Percentiles rank a stretch among this genome's conserved stretches.
phyloP scores from a whole-genome alignment of 139 green algal species.

The Astrephomene gubernaculifera region DNA sequence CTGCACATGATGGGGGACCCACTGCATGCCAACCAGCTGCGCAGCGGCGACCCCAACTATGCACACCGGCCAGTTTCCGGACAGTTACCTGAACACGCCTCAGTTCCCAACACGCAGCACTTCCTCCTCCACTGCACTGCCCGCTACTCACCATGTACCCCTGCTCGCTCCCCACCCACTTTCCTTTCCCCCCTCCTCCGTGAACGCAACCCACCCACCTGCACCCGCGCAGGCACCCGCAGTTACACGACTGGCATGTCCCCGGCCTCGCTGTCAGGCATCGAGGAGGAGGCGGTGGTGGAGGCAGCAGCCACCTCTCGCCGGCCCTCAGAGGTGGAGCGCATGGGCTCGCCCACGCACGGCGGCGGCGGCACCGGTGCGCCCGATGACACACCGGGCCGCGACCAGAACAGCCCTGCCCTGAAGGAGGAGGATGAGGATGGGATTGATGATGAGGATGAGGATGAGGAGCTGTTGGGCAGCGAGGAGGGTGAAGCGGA shows the following conservation, averaged over 20 bases:
- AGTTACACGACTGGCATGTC: neutral
- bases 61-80: no score
- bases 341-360: no score
- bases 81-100: no score
- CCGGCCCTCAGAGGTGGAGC: neutral
- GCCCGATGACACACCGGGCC: neutral
- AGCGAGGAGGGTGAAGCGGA: neutral
- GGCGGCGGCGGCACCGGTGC: neutral
- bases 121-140: no score
- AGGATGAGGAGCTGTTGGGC: neutral
- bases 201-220: neutral
- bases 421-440: neutral
- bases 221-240: neutral
- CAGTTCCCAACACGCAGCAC: no score
- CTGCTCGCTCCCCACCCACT: no score
- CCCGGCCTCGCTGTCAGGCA: conserved; percentile 4
- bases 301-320: neutral
- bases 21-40: no score
- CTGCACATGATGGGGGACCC: no score
- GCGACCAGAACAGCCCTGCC: neutral
- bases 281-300: conserved; percentile 26
- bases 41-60: no score
- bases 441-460: neutral
- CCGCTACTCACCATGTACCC: no score
- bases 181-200: no score